phyloP scores from a whole-genome alignment of 2,329 filamentous ascomycete genomes.

The Cladophialophora chaetospira region DNA sequence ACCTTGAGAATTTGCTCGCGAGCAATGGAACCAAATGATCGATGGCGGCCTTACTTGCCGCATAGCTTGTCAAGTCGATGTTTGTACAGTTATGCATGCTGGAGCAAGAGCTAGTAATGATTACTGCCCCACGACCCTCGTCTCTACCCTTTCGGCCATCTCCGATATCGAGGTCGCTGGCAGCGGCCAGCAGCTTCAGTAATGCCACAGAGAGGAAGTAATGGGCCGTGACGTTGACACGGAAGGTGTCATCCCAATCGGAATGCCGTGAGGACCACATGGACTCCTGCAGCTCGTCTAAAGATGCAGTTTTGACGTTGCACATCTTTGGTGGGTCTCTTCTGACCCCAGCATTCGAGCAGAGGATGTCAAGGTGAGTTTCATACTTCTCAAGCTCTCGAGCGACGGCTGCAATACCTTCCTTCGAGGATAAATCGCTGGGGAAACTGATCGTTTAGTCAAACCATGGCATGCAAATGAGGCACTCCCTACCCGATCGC shows the following conservation, averaged over 20 bases:
- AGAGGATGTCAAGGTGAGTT: conserved; percentile 49
- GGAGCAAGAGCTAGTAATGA: conserved; percentile 56
- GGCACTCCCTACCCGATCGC: conserved; percentile 41
- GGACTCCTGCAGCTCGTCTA: conserved; percentile 49
- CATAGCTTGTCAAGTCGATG: conserved; percentile 56
- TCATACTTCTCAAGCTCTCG: conserved; percentile 40
- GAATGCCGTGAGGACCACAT: conserved; percentile 49
- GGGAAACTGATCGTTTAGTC: conserved; percentile 27
- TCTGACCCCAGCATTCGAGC: conserved; percentile 54
- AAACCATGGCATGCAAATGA: not conserved
- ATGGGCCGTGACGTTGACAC: conserved; percentile 53
- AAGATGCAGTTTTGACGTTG: conserved; percentile 46
- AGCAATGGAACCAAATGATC: conserved; percentile 55
- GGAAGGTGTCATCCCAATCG: conserved; percentile 52
- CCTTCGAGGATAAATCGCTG: conserved; percentile 46
- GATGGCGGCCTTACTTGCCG: conserved; percentile 54
- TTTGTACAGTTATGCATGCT: conserved; percentile 58
- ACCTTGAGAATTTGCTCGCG: conserved; percentile 50
- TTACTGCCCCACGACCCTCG: conserved; percentile 49
- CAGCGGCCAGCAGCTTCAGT: conserved; percentile 47
- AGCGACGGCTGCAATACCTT: conserved; percentile 42
- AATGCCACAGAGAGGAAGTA: conserved; percentile 54
- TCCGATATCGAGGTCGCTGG: conserved; percentile 37
- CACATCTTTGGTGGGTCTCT: conserved; percentile 49
- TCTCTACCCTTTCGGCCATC: conserved; percentile 38